Conservation (phyloP, 2,329 filamentous ascomycete species). For the Didymella exigua region DNA sequence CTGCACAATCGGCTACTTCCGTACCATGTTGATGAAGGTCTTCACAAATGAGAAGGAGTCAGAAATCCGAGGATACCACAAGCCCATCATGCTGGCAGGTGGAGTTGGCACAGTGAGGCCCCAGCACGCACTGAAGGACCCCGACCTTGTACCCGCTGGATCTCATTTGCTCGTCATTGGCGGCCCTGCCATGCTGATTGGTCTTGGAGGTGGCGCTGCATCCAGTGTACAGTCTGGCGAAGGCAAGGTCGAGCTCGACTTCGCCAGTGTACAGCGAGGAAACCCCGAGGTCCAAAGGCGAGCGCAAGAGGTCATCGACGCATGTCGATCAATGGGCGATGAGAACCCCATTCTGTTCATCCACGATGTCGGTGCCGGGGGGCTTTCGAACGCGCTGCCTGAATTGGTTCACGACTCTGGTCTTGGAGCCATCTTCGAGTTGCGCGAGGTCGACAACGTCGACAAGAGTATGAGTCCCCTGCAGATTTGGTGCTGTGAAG, state of each 20-base stretch:
- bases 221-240: conserved; percentile 89
- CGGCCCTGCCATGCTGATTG: conserved; percentile 96
- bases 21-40: conserved; percentile 79
- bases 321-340: conserved; percentile 81
- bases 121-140: conserved; percentile 85
- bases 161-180: conserved; percentile 91
- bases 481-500: conserved; percentile 97
- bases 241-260: conserved; percentile 89
- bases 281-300: conserved; percentile 96
- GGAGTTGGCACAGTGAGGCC: conserved; percentile 92
- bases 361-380: conserved; percentile 95
- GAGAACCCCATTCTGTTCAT: conserved; percentile 95
- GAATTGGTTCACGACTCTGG: conserved; percentile 92
- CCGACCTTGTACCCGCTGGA: conserved; percentile 78
- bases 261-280: conserved; percentile 94
- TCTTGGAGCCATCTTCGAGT: conserved; percentile 87
- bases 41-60: conserved; percentile 64
- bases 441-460: conserved; percentile 90
- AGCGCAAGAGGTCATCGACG: conserved; percentile 97
- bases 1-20: conserved; percentile 86
- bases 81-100: conserved; percentile 98
- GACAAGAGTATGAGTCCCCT: conserved; percentile 93
- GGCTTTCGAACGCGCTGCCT: conserved; percentile 81
- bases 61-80: conserved; percentile 91
- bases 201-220: conserved; percentile 91